Percentiles rank a stretch among this genome's conserved stretches.
Conservation (phyloP, 106 monocot genomes). For the Narthecium ossifragum region DNA sequence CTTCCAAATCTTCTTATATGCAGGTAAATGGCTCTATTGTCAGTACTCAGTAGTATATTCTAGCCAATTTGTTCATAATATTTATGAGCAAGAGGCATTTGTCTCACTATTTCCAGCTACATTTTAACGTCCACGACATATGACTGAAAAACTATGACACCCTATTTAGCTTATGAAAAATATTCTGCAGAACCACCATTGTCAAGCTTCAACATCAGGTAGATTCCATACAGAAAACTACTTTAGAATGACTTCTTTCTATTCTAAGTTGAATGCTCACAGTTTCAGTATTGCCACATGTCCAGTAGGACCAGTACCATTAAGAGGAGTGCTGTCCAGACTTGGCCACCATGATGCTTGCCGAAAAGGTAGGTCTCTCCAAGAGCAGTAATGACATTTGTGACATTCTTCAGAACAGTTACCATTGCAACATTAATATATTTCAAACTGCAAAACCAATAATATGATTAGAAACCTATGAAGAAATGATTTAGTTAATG, state of each 20-base stretch:
- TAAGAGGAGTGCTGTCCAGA: slow-evolving; percentile 72
- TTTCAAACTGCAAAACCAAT: slow-evolving; percentile 59
- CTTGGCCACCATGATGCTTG: slow-evolving; percentile 64
- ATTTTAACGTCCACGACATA: too few relatives aligned
- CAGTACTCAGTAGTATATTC: too few relatives aligned
- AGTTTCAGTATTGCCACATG: neutral
- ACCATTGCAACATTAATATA: slow-evolving; percentile 99
- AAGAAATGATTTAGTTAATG: too few relatives aligned
- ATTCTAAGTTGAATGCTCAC: neutral
- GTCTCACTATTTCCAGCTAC: too few relatives aligned
- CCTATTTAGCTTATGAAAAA: too few relatives aligned
- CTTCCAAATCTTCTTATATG: too few relatives aligned
- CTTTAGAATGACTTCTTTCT: neutral
- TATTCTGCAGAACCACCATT: too few relatives aligned
- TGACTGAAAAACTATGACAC: too few relatives aligned
- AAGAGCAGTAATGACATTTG: slow-evolving; percentile 90
- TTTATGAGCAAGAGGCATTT: too few relatives aligned
- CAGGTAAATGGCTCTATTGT: too few relatives aligned
- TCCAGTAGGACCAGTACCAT: slow-evolving; percentile 44
- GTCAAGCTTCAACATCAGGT: too few relatives aligned
- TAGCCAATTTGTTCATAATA: too few relatives aligned
- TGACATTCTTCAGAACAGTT: slow-evolving; percentile 88
- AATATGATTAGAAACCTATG: neutral
- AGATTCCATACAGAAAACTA: neutral
- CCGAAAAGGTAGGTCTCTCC: slow-evolving; percentile 85